A percentile compares a stretch with the other conserved stretches of the same genome.
phyloP scores from a whole-genome alignment of 768 basidiomycete species.

The Tulasnella sp. region DNA sequence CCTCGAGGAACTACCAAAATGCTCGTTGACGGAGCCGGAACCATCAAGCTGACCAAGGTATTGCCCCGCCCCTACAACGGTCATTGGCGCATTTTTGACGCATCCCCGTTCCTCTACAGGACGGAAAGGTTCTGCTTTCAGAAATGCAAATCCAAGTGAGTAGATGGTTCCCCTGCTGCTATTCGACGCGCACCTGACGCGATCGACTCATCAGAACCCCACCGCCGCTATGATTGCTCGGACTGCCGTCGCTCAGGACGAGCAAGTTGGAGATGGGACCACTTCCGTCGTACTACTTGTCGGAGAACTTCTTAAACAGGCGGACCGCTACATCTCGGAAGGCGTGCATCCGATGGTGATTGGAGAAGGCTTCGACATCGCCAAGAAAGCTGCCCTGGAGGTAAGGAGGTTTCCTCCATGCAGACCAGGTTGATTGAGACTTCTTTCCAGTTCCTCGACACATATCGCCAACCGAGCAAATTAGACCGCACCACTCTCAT shows the following conservation, averaged over 20 bases:
- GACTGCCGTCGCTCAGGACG: constrained; percentile 98
- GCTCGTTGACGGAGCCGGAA: constrained; percentile 97
- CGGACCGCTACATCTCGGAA: constrained; percentile 96
- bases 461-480: constrained; percentile 75
- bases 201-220: constrained; percentile 61
- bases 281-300: constrained; percentile 96
- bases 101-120: constrained; percentile 45
- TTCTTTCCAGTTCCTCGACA: constrained; percentile 81
- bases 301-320: constrained; percentile 94
- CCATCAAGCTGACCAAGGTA: constrained; percentile 98
- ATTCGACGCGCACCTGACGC: neutral
- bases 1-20: no score
- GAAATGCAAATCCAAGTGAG: constrained; percentile 92
- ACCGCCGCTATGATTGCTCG: constrained; percentile 99
- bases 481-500: constrained; percentile 90
- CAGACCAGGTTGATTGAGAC: constrained; percentile 35
- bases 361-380: constrained; percentile 93
- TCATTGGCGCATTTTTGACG: constrained; percentile 10
- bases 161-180: neutral
- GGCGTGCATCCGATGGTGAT: constrained; percentile 98
- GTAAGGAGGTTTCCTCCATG: constrained; percentile 53
- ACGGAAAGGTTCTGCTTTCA: constrained; percentile 95
- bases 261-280: constrained; percentile 98
- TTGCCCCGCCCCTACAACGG: neutral
- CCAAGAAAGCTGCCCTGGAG: constrained; percentile 90